Evolutionary conservation across 495 filamentous ascomycete genomes (phyloP).

Genomic region (Annulohypoxylon stygium): DNA sequence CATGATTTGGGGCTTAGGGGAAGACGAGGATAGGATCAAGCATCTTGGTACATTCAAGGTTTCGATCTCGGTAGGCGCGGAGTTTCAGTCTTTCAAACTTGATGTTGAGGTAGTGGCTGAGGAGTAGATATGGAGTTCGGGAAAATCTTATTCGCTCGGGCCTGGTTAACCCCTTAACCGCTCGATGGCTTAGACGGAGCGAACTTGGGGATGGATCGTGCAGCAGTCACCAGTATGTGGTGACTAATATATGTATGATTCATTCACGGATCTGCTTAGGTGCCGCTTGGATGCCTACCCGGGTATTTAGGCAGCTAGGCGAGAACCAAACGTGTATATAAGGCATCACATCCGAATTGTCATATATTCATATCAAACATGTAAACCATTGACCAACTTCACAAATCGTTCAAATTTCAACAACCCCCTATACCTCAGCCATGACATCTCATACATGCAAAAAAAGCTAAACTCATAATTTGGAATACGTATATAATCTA

Average conservation of each 20-base stretch:
- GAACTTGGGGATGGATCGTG: neutral
- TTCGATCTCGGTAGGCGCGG: constrained; percentile 42
- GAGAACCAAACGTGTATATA: constrained; percentile 35
- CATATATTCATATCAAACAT: constrained; percentile 11
- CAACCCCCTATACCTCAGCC: neutral
- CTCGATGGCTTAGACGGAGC: too few species aligned
- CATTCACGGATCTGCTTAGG: neutral
- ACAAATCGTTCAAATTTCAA: neutral
- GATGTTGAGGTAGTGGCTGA: constrained; percentile 52
- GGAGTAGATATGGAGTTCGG: constrained; percentile 19
- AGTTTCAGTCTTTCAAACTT: constrained; percentile 50
- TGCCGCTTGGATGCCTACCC: constrained; percentile 6
- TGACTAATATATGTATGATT: neutral
- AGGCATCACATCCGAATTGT: neutral
- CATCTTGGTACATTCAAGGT: constrained; percentile 56
- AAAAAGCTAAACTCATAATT: neutral
- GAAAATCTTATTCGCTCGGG: neutral
- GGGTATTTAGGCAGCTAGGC: neutral
- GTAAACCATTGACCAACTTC: constrained; percentile 6
- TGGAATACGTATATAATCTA: neutral
- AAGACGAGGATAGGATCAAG: constrained; percentile 55
- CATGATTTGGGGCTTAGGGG: constrained; percentile 51
- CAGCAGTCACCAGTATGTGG: neutral
- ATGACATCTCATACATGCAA: neutral
- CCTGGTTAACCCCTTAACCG: neutral